These are phyloP conservation scores for Aspergillus egyptiacus DNA, from an alignment of 495 filamentous ascomycete species.

Conservation along the genomic window DNA sequence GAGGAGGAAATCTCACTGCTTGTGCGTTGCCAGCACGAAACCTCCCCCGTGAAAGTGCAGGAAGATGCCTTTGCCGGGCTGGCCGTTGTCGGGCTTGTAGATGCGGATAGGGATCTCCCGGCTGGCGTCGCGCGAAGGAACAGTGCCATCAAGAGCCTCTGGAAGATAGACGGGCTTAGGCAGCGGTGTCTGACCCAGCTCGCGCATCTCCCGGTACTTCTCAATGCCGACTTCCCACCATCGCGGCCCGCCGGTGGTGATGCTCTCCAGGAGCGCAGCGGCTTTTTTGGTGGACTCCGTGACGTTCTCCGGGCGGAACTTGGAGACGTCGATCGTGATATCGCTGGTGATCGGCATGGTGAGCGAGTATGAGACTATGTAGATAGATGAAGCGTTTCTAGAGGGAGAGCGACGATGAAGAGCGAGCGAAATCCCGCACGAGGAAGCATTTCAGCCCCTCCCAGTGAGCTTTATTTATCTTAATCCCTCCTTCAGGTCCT, in stretches of 20 bases:
- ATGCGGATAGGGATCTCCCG: constrained; percentile 45
- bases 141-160: constrained; percentile 24
- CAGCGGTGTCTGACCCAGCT: constrained; percentile 37
- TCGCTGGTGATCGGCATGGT: constrained; percentile 18
- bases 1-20: constrained; percentile 13
- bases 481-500: too few species aligned
- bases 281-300: constrained; percentile 13
- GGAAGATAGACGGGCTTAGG: constrained; percentile 34
- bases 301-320: constrained; percentile 14
- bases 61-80: constrained; percentile 38
- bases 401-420: too few species aligned
- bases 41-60: constrained; percentile 48
- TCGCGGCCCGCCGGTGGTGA: constrained; percentile 14
- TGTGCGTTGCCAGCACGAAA: constrained; percentile 29
- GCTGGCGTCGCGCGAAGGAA: constrained; percentile 46
- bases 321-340: constrained; percentile 12
- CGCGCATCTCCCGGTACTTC: constrained; percentile 43
- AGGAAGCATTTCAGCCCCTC: too few species aligned
- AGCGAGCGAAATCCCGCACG: too few species aligned
- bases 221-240: constrained; percentile 17
- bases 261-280: constrained; percentile 2
- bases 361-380: too few species aligned
- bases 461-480: too few species aligned
- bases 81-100: constrained; percentile 37
- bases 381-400: too few species aligned